Conservation (phyloP, 2,329 filamentous ascomycete genomes). For the Cytospora schulzeri region DNA sequence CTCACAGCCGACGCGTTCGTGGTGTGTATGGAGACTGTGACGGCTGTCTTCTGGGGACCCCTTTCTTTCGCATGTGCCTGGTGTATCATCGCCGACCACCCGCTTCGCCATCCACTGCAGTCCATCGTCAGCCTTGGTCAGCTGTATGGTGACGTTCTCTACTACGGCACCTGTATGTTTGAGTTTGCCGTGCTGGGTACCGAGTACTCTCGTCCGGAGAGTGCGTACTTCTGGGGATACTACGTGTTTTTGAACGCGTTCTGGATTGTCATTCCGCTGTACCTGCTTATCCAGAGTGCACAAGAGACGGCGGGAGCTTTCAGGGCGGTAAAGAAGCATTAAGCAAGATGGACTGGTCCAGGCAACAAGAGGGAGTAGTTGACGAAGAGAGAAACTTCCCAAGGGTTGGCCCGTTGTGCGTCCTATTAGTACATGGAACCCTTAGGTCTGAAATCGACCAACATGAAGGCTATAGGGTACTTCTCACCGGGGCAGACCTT, state of each 20-base stretch:
- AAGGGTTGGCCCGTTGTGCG: too few species aligned
- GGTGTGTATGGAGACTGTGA: constrained; percentile 59
- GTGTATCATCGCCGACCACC: constrained; percentile 46
- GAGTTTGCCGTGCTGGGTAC: constrained; percentile 43
- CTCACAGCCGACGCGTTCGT: constrained; percentile 54
- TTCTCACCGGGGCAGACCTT: too few species aligned
- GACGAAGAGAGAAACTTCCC: too few species aligned
- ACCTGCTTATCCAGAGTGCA: constrained; percentile 37
- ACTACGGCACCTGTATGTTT: constrained; percentile 51
- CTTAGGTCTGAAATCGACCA: too few species aligned
- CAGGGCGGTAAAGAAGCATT: constrained; percentile 15
- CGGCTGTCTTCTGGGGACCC: constrained; percentile 56
- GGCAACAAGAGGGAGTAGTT: not conserved
- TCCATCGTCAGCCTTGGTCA: constrained; percentile 49
- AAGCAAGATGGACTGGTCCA: too few species aligned
- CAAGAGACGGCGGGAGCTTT: constrained; percentile 34
- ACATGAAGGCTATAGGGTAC: too few species aligned
- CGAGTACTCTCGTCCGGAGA: constrained; percentile 53
- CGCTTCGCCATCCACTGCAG: constrained; percentile 52
- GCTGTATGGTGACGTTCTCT: constrained; percentile 55
- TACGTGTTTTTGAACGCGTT: constrained; percentile 55
- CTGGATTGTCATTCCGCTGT: constrained; percentile 54
- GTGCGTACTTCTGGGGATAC: constrained; percentile 55
- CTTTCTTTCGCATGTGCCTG: constrained; percentile 51
- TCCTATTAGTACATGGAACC: too few species aligned